Evolutionary conservation across 164 flowering plant species (phyloP), one percentile per base, ranked within the genome.

Genomic region (Hamamelis virginiana): DNA sequence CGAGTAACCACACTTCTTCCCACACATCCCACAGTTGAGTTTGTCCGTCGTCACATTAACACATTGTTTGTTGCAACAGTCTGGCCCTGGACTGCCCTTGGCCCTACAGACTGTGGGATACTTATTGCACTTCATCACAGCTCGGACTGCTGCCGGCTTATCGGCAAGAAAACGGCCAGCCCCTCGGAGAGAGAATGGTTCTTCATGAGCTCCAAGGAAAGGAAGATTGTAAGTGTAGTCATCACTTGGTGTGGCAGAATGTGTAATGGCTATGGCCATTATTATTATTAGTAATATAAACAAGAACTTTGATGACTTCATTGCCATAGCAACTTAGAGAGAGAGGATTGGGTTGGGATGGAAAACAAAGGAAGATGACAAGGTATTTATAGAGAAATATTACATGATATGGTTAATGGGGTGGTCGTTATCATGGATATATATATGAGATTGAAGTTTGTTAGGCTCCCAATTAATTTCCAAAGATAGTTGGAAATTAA

Each of bases 41-140:
- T 59, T 65, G 57, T 85, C 88, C 9, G 28, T 74, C n/a, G 0
- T 11, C 28, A 85, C 78, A 15, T 83, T 75, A 9, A 85, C 85
- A 45, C 88, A 85, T 43, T 66, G 74, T 73, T 80, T 85, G 71
- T 72, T 72, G 79, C 88, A 85, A 66, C 88, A 85, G 58, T 82
- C 72, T 3, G 74, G 83, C n/a, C 88, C 84, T 0, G 77, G 69
- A 69, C 88, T 85, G 9, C 88, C 83, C 45, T 64, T 70, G 9
- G n/a, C 71, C 0, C 65, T 72, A 38, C 94, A 87, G 1, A 85
- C 69, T 67, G 74, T 72, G 4, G 87, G 87, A 66, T 59, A 55
- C 11, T 58, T 71, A 48, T 52, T 18, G 59, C 66, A 85, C 46
- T 66, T 80, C 75, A 60, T 65, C 11, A 10, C 57, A 0, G 0